phyloP scores from a whole-genome alignment of 257 asterid genomes.

The Forsythia viridissima region DNA sequence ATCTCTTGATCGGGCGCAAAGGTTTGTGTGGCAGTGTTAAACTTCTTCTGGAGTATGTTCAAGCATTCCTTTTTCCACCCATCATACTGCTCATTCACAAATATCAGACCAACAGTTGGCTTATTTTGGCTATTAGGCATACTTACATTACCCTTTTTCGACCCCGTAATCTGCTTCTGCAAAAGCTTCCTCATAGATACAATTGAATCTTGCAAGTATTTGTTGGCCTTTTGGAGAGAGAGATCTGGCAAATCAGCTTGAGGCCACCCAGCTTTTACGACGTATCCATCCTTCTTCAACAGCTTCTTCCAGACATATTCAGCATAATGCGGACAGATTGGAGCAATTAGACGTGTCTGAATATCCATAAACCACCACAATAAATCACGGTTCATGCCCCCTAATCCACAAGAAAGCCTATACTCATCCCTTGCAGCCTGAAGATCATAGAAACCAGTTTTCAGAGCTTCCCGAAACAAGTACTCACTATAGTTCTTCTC shows the following conservation, averaged over 20 bases:
- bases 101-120: conserved; percentile 64
- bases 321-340: conserved; percentile 27
- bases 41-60: conserved; percentile 59
- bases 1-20: conserved; percentile 86
- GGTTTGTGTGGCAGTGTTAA: conserved; percentile 39
- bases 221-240: conserved; percentile 72
- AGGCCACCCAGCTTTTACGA: conserved; percentile 81
- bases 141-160: conserved; percentile 59
- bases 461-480: conserved; percentile 56
- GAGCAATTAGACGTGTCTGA: conserved; percentile 23
- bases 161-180: conserved; percentile 82
- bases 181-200: conserved; percentile 79
- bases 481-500: conserved; percentile 73
- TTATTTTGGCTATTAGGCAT: conserved; percentile 37
- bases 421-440: conserved; percentile 27
- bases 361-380: conserved; percentile 26
- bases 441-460: conserved; percentile 19
- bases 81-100: conserved; percentile 77
- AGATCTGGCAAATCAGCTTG: conserved; percentile 68
- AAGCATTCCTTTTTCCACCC: conserved; percentile 88
- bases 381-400: conserved; percentile 22
- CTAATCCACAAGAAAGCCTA: conserved; percentile 6
- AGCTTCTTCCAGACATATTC: conserved; percentile 60
- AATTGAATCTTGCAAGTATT: conserved; percentile 75
- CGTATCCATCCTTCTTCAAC: conserved; percentile 71